Base-by-base conservation (phyloP, 169 alveolate genomes). In the Cryptosporidium ubiquitum region DNA sequence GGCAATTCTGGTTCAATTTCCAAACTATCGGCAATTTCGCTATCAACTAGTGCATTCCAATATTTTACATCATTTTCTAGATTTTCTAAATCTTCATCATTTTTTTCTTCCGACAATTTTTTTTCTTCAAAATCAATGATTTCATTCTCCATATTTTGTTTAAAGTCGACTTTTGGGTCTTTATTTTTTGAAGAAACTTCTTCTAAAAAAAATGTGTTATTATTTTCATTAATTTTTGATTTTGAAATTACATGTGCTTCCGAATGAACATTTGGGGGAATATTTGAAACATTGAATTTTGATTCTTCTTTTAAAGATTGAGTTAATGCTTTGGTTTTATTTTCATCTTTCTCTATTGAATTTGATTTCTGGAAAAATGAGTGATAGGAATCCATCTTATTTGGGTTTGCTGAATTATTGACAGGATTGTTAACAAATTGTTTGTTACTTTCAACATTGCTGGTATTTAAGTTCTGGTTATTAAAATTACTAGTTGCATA, bases 31-130 rank as follows among this genome's bases (percentile, higher is more conserved):
- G 58, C 49, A 12, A 39, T 69, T 23, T 55, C 73, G 31, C 57
- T 35, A 20, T 71, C 91, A n/a, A 40, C 64, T 44, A 66, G 29
- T n/a, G 85, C 79, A 52, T 86, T 71, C 84, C 85, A 68, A 47
- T 42, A 61, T 4, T 68, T 68, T 1, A 52, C 49, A 20, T 79
- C 92, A 37, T 39, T 64, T 49, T 60, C 20, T n/a, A 29, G n/a
- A 3, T 49, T 68, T 35, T 73, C 71, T 37, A 29, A 6, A 23
- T 84, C 86, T 35, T 52, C 58, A 69, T 68, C 52, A 23, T 20
- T 69, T 58, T 49, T 33, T 10, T 47, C 47, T 31, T 26, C 31
- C 16, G 20, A 5, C 14, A 20, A 31, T 69, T 55, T 60, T 23
- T 31, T 47, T 61, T 60, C 79, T 14, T 55, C 51, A 58, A 52